Base-by-base conservation (phyloP, 768 basidiomycete genomes). In the Hericium erinaceus region DNA sequence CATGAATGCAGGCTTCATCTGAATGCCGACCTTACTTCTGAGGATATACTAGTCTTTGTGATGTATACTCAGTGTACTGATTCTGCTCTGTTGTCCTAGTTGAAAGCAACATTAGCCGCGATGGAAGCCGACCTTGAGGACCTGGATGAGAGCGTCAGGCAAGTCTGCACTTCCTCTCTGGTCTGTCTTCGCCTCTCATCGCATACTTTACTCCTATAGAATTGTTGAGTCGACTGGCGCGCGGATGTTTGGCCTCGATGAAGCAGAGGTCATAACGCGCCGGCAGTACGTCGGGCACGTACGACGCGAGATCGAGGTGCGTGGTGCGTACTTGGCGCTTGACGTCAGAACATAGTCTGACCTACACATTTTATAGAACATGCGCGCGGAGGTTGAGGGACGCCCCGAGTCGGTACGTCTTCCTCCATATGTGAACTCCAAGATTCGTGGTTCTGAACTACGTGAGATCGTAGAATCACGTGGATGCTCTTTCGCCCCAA, bases 141-240 rank as follows among this genome's bases (percentile, higher is more conserved):
- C 68, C 73, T 98, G n/a, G 94, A 97, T 52, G 92, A 92, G 66
- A 93, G 91, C 65, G 94, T 98, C 48, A 85, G 82, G 90, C 91
- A 69, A 61, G 80, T 68, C 20, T 22, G 48, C 37, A 8, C 44
- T 10, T 46, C 44, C 44, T 18, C 44, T 46, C 10, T 18, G n/a
- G 16, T 18, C n/a, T 2, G 44, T 18, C n/a, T 20, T 18, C 9
- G 13, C 33, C 4, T n/a, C 44, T 46, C 44, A 46, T 5, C n/a
- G n/a, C n/a, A 46, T 46, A 46, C 3, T 8, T n/a, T 18, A 16
- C 16, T 2, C 46, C 39, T 28, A 15, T 64, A 93, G 91, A 68
- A 89, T 93, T 44, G 90, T 97, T 0, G 95, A 95, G 67, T 80
- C 83, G 11, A 87, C 84, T 0, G 93, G 90, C 39, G 86, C 91